A percentile compares a stretch with the other conserved stretches of the same genome.
Conservation (phyloP, 345 rosid genomes). For the Mercurialis annua region DNA sequence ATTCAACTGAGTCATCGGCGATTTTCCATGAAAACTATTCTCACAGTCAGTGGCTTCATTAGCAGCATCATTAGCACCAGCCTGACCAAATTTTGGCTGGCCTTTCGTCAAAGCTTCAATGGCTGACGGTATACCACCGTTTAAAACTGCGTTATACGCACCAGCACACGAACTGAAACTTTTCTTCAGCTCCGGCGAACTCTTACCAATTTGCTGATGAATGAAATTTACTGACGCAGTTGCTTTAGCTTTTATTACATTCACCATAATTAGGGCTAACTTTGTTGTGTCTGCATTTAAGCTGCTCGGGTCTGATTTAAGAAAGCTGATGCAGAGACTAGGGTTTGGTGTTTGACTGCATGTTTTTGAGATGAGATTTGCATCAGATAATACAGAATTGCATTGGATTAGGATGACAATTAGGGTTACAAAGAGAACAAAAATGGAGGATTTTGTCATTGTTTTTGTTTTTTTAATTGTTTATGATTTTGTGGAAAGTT, state of each 20-base stretch:
- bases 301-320: constrained; percentile 24
- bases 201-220: neutral
- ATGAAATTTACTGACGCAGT: neutral
- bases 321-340: constrained; percentile 17
- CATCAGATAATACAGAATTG: neutral
- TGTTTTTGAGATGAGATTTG: neutral
- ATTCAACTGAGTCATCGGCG: constrained; percentile 10
- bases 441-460: no score
- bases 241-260: neutral
- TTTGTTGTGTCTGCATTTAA: constrained; percentile 7
- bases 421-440: neutral
- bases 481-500: no score
- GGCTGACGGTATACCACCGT: constrained; percentile 5
- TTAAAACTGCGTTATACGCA: neutral
- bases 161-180: neutral
- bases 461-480: no score
- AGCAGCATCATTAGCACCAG: constrained; percentile 5
- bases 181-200: neutral
- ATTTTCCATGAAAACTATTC: neutral
- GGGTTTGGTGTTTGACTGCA: constrained; percentile 21
- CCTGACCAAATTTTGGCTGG: constrained; percentile 16
- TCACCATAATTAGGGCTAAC: constrained; percentile 9
- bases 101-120: constrained; percentile 15
- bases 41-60: constrained; percentile 2
- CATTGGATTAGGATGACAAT: neutral